These are phyloP conservation scores for Hyaloraphidium curvatum DNA, from an alignment of 192 early-diverging fungal species.

Conservation along the genomic window DNA sequence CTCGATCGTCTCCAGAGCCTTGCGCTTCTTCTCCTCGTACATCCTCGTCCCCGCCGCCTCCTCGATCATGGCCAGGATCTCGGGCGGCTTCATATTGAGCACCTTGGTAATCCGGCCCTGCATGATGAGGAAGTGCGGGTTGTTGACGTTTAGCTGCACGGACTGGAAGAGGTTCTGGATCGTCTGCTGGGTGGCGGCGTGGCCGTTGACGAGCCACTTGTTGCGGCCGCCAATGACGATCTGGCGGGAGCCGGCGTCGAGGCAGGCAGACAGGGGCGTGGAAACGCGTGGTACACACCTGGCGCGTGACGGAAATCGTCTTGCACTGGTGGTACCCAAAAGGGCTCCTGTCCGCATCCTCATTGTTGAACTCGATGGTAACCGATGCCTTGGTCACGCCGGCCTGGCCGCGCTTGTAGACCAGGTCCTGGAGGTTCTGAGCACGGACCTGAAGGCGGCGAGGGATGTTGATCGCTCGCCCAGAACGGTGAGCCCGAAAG, in stretches of 20 bases:
- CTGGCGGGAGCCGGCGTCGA: constrained; percentile 11
- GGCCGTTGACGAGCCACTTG: constrained; percentile 95
- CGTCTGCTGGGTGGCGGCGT: constrained; percentile 67
- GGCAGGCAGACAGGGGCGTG: too few relatives aligned
- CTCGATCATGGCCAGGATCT: constrained; percentile 95
- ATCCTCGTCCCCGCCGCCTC: constrained; percentile 97
- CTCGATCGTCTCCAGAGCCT: constrained; percentile 76
- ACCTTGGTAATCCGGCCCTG: constrained; percentile 98
- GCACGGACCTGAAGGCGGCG: constrained; percentile 49
- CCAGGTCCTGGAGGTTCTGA: constrained; percentile 78
- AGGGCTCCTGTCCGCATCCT: constrained; percentile 62
- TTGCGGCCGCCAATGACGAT: constrained; percentile 75
- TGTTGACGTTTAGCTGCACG: constrained; percentile 96
- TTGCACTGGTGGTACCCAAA: constrained; percentile 67
- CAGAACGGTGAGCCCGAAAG: not conserved
- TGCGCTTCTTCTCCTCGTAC: constrained; percentile 96
- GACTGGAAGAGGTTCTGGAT: constrained; percentile 89
- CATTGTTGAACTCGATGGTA: constrained; percentile 90
- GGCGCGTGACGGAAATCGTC: constrained; percentile 84
- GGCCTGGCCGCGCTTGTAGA: constrained; percentile 98
- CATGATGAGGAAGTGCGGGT: constrained; percentile 99
- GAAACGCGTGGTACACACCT: too few relatives aligned
- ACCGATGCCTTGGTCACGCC: constrained; percentile 96
- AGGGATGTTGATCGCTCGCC: not conserved
- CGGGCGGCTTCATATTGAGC: constrained; percentile 95